Base-by-base conservation (phyloP, 129 eudicot genomes). In the Calendula officinalis region DNA sequence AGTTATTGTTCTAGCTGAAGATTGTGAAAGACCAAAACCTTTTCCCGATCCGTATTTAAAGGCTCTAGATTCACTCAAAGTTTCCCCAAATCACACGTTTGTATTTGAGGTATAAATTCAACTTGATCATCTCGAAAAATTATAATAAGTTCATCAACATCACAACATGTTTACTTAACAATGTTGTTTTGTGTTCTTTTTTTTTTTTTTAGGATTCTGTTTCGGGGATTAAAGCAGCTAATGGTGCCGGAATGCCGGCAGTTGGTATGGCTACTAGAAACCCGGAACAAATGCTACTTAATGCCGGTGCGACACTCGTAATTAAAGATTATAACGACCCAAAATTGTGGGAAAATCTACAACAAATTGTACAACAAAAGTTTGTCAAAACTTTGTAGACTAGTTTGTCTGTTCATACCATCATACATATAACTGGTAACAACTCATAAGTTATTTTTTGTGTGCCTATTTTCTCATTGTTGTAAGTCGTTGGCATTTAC, bases 151-250 rank as follows among this genome's bases (percentile, higher is more conserved):
- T 45, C 50, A 3, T 44, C 16, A 45, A 12, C n/a, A n/a, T 10
- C 14, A 44, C 49, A 44, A 44, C 50, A 45, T 45, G 13, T 56
- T 5, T 62, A 27, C 39, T 7, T 69, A 15, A 62, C 32, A 47
- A 22, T 14, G 49, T 35, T 60, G 39, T 38, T 57, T 45, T 70
- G 57, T 64, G 22, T 71, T 22, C 2, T 66, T 56, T n/a, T 22
- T 22, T 66, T 56, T n/a, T 38, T 56, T 30, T 17, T 5, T 11
- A 91, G 98, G 98, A 91, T 77, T 91, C 98, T 4, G 78, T 79
- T 54, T 85, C 98, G 36, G 98, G 98, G 48, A 91, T 80, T 64
- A 87, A 84, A 81, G 96, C 98, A 17, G 96, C 96, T 7, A 78
- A 78, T 36, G 88, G 83, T 10, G 98, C 98, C 46, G 91, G 98